Conservation (phyloP, 2,329 filamentous ascomycete species). For the Paradendryphiella salina region DNA sequence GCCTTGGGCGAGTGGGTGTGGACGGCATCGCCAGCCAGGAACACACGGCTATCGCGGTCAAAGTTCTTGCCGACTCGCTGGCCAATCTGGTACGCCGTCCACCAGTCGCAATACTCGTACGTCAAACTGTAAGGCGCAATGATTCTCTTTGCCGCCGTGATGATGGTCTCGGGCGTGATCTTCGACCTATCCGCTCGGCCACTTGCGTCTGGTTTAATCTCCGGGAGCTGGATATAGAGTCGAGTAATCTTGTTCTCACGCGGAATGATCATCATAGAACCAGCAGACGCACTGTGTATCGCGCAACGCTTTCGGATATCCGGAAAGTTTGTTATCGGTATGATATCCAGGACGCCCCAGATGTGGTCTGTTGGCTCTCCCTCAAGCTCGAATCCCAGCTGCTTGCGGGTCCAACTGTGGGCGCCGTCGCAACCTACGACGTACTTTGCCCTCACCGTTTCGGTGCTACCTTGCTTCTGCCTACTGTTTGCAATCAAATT, state of each 20-base stretch:
- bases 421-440: constrained; percentile 71
- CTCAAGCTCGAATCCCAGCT: constrained; percentile 60
- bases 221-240: constrained; percentile 66
- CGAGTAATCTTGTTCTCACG: constrained; percentile 66
- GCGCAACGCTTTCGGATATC: constrained; percentile 63
- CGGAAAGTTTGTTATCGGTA: constrained; percentile 61
- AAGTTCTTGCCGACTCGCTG: constrained; percentile 65
- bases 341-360: constrained; percentile 58
- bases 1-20: constrained; percentile 64
- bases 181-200: constrained; percentile 60
- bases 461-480: constrained; percentile 43
- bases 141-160: constrained; percentile 65
- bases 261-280: constrained; percentile 67
- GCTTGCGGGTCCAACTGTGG: constrained; percentile 65
- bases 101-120: constrained; percentile 68
- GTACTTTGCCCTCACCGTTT: constrained; percentile 62
- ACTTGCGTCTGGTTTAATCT: constrained; percentile 50
- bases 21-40: constrained; percentile 70
- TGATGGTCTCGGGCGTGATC: constrained; percentile 66
- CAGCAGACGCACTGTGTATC: constrained; percentile 60
- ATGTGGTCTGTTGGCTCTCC: constrained; percentile 60
- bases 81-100: constrained; percentile 69
- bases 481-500: constrained; percentile 53
- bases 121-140: constrained; percentile 68
- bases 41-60: constrained; percentile 61